Base-by-base conservation (phyloP, 1,139 yeast genomes). In the Keqinozyma sinolaborantium region DNA sequence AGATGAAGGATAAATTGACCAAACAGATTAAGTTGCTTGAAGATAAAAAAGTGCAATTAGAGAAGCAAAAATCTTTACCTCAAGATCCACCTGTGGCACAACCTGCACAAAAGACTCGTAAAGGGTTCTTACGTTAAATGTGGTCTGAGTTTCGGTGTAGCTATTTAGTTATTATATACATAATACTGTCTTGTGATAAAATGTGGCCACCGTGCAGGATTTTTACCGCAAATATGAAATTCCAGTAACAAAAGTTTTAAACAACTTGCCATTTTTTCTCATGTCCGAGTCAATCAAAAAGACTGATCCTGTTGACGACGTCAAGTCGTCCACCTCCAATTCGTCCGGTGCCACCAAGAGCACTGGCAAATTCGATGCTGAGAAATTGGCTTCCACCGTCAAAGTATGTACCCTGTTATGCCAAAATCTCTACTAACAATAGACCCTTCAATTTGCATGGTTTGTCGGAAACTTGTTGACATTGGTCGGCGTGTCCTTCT, bases 1-100 rank as follows among this genome's bases (percentile, higher is more conserved):
- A 92, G 59, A 88, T 92, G 94, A 90, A 92, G 68, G 97, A 90
- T 53, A 87, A 86, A 61, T 74, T 92, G 55, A 73, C 84, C 47
- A 84, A 84, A 58, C 97, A 90, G 63, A 80, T 92, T 44, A 81
- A 81, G 54, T 79, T 88, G 49, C 74, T 92, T 54, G 97, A 92
- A 60, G 97, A 88, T 46, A 87, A 87, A 66, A 90, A 88, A 65
- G 74, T 71, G 39, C 90, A 83, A 56, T 72, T 92, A 50, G 97
- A 90, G 62, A 69, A 68, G 50, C 75, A 68, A 48, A 75, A 78
- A 56, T 73, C 78, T 32, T 72, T 78, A 48, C 70, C 79, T 23
- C 64, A 62, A 39, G 82, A 78, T 45, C 78, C 78, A 31, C 68
- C 70, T 24, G 64, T 66, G 30, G 71, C 73, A 47, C 21, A 7